Base-by-base conservation (phyloP, 495 filamentous ascomycete genomes). In the Copromyces sp. region DNA sequence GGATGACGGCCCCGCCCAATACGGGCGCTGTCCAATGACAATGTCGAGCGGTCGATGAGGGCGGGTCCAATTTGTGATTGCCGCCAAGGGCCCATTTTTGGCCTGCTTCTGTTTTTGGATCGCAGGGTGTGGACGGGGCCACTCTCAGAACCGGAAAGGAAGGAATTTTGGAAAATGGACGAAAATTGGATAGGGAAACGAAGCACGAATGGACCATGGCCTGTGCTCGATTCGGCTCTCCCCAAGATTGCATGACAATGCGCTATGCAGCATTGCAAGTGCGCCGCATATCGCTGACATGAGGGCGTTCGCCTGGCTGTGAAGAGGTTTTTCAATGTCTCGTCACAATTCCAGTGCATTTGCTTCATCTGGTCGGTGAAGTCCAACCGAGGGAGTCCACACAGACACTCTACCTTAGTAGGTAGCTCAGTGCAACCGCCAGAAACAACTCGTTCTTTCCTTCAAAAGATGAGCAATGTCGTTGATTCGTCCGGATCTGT, bases 41-140 rank as follows among this genome's bases (percentile, higher is more conserved):
- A 11, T 69, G 16, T 47, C 59, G 39, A 40, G 20, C 35, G 20
- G 38, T 69, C 42, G 37, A 38, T 16, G 39, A 74, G 38, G 70
- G 45, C 59, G 77, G 77, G 44, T 73, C 71, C 44, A 75, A 79
- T 77, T 75, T 78, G 68, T 59, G 39, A 72, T 73, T 70, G 69
- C 70, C 72, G 73, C 75, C 71, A 47, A 68, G 61, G 53, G 35
- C 70, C 71, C 59, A 37, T 45, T 42, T 24, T 24, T 39, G 16
- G 38, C 11, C 68, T 35, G 9, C 3, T 29, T 65, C 53, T 65
- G 53, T 65, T 65, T 65, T 65, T 65, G 53, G 53, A 4, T 35
- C 2, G 7, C 9, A 53, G 45, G 45, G 20, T 53, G 45, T 53
- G 45, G 4, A 24, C 20, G 45, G 9, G 45, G 45, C 20, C 45